Evolutionary conservation across 164 flowering plant species (phyloP).

Genomic region (Vitis rotundifolia): DNA sequence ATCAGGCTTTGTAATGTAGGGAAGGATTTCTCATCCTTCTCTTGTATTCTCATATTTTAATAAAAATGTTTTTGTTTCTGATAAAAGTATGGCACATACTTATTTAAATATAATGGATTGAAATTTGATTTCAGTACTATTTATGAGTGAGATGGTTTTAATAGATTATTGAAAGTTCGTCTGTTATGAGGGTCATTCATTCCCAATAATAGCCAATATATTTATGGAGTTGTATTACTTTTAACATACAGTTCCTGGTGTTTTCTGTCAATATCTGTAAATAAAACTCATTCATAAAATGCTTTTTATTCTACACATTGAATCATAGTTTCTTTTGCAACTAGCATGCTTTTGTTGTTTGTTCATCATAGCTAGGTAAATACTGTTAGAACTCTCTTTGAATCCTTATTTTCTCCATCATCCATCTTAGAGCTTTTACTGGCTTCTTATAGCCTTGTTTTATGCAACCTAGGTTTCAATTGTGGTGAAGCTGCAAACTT

Average conservation of each 20-base stretch:
- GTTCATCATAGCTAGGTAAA: not conserved
- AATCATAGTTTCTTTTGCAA: not conserved
- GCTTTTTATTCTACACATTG: not conserved
- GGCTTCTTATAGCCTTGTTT: conserved; percentile 5
- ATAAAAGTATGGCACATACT: too few relatives aligned
- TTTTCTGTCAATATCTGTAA: not conserved
- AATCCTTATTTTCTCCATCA: not conserved
- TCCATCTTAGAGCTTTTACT: not conserved
- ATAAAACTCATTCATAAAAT: not conserved
- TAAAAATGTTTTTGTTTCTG: too few relatives aligned
- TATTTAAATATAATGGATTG: too few relatives aligned
- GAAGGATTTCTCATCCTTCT: too few relatives aligned
- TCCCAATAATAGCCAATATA: not conserved
- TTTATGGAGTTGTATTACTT: not conserved
- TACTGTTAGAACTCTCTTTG: not conserved
- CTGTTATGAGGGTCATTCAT: not conserved
- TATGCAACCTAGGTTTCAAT: conserved; percentile 63
- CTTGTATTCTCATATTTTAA: too few relatives aligned
- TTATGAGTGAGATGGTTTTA: too few relatives aligned
- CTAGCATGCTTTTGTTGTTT: not conserved
- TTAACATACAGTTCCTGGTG: not conserved
- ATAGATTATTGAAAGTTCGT: too few relatives aligned
- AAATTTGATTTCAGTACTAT: too few relatives aligned
- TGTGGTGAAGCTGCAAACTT: conserved; percentile 99
- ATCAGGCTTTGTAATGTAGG: too few relatives aligned